phyloP scores from a whole-genome alignment of 2,329 filamentous ascomycete species.

The Colletotrichum sp. region DNA sequence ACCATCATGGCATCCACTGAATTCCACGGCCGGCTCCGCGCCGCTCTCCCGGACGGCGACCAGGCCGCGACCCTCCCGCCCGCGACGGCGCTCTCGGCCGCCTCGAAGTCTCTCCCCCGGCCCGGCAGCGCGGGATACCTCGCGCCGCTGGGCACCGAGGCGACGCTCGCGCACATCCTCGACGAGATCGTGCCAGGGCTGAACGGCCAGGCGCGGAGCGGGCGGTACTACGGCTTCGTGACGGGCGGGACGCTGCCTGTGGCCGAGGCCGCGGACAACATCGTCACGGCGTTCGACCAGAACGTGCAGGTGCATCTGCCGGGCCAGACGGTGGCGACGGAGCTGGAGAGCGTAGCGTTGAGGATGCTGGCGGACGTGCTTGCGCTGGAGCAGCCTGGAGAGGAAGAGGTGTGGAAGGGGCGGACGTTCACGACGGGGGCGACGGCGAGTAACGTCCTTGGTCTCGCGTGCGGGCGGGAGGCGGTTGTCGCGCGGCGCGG shows the following conservation, averaged over 20 bases:
- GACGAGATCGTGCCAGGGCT: constrained; percentile 61
- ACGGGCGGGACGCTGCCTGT: constrained; percentile 82
- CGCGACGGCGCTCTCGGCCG: constrained; percentile 34
- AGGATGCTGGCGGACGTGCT: constrained; percentile 71
- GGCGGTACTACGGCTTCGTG: constrained; percentile 87
- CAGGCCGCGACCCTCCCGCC: constrained; percentile 44
- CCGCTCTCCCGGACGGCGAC: background rate
- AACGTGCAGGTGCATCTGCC: constrained; percentile 86
- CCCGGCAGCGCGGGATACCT: constrained; percentile 35
- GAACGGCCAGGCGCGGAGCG: constrained; percentile 67
- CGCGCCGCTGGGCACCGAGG: constrained; percentile 30
- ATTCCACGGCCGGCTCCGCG: constrained; percentile 15
- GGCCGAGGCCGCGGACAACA: constrained; percentile 80
- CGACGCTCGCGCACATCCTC: constrained; percentile 49
- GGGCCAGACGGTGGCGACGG: constrained; percentile 74
- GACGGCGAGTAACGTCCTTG: constrained; percentile 83
- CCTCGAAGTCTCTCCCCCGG: constrained; percentile 45
- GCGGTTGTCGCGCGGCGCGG: constrained; percentile 51
- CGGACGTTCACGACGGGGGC: constrained; percentile 64
- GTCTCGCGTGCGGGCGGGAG: constrained; percentile 72
- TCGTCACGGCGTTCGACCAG: constrained; percentile 83
- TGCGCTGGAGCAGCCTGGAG: constrained; percentile 43
- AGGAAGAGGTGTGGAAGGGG: constrained; percentile 64
- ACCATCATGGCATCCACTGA: background rate
- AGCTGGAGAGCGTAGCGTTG: constrained; percentile 77